Evolutionary conservation across 768 basidiomycete species (phyloP).

Genomic region (Pulveroboletus frians): DNA sequence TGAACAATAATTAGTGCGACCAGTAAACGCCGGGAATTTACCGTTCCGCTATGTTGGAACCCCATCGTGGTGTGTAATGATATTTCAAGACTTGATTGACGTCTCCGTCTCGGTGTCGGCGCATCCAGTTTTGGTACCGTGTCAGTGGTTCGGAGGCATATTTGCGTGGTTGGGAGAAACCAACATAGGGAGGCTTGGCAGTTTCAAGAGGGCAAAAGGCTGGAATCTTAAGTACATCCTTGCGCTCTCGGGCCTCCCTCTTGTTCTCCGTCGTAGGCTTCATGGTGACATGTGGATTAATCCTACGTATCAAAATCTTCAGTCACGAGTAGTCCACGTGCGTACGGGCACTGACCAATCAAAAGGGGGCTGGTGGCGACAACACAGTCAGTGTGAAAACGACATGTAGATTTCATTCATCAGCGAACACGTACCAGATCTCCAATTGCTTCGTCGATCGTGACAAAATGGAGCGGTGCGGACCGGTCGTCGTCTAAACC

Average conservation of each 20-base stretch:
- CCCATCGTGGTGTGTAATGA: slow-evolving; percentile 52
- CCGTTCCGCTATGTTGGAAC: slow-evolving; percentile 45
- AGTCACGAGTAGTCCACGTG: neutral
- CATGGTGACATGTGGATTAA: slow-evolving; percentile 48
- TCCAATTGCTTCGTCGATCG: slow-evolving; percentile 59
- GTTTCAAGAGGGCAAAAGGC: slow-evolving; percentile 38
- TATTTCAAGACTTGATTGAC: slow-evolving; percentile 37
- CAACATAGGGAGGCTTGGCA: slow-evolving; percentile 30
- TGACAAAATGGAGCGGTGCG: slow-evolving; percentile 57
- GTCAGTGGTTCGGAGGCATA: slow-evolving; percentile 44
- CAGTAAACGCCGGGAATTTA: slow-evolving; percentile 23
- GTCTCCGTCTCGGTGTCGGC: slow-evolving; percentile 20
- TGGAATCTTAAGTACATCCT: slow-evolving; percentile 36
- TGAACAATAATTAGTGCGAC: neutral
- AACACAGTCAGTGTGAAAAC: slow-evolving; percentile 2
- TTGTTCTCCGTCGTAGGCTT: slow-evolving; percentile 32
- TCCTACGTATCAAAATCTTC: slow-evolving; percentile 34
- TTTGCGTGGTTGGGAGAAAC: slow-evolving; percentile 40
- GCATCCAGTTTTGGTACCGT: slow-evolving; percentile 39
- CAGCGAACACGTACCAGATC: slow-evolving; percentile 52
- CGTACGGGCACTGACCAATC: slow-evolving; percentile 48
- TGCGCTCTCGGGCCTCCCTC: slow-evolving; percentile 33
- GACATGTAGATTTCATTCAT: slow-evolving; percentile 4
- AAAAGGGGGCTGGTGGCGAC: slow-evolving; percentile 47
- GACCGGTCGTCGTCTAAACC: slow-evolving; percentile 34